Conservation (phyloP, 495 filamentous ascomycete genomes). For the Physcia stellaris region DNA sequence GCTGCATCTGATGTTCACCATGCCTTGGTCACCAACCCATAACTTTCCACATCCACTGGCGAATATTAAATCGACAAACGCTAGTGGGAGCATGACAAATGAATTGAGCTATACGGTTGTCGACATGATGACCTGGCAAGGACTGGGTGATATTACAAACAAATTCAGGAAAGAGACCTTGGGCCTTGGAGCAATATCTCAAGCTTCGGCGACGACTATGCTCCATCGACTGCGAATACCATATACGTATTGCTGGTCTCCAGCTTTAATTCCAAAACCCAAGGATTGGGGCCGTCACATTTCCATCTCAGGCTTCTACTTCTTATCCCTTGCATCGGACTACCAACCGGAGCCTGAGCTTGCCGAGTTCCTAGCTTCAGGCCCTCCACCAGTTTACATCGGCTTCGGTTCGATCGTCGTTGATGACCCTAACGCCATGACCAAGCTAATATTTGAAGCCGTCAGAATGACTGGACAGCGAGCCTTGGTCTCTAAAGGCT, state of each 20-base stretch:
- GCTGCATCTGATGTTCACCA: slow-evolving; percentile 54
- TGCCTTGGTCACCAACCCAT: slow-evolving; percentile 43
- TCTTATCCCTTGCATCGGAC: neutral
- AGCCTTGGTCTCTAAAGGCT: slow-evolving; percentile 49
- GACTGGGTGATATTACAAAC: slow-evolving; percentile 51
- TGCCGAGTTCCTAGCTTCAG: slow-evolving; percentile 35
- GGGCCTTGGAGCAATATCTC: slow-evolving; percentile 37
- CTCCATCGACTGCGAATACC: slow-evolving; percentile 28
- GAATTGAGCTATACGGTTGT: slow-evolving; percentile 46
- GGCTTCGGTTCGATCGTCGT: slow-evolving; percentile 58
- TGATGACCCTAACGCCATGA: slow-evolving; percentile 42
- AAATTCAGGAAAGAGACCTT: slow-evolving; percentile 32
- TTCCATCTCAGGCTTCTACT: slow-evolving; percentile 15
- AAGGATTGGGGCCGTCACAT: slow-evolving; percentile 46
- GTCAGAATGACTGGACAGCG: slow-evolving; percentile 34
- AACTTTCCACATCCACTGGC: slow-evolving; percentile 45
- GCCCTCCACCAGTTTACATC: slow-evolving; percentile 47
- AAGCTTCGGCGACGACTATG: slow-evolving; percentile 24
- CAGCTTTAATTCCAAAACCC: slow-evolving; percentile 47
- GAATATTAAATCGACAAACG: slow-evolving; percentile 34
- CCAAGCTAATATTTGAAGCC: slow-evolving; percentile 39
- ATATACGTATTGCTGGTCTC: slow-evolving; percentile 54
- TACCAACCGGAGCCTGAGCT: slow-evolving; percentile 32
- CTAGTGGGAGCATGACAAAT: slow-evolving; percentile 34
- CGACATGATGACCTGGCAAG: slow-evolving; percentile 57